Evolutionary conservation across 352 stramenopile species (phyloP), one percentile per base, ranked within the genome.

Genomic region (Pythium sp.): DNA sequence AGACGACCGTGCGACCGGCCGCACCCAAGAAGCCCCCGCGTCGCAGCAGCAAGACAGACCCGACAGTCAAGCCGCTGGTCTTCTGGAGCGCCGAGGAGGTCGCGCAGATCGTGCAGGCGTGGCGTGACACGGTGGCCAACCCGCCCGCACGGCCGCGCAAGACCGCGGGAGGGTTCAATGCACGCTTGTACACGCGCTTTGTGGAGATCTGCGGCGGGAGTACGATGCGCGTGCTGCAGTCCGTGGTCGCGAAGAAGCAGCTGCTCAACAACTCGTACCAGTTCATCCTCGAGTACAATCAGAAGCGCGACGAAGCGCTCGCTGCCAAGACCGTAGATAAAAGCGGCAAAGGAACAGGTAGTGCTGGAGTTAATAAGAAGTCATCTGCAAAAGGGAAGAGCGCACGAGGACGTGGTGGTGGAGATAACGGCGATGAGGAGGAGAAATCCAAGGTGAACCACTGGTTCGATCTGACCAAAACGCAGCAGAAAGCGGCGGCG

Each of bases 71-170:
- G 43, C 64, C 64, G 41, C 55, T 69, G 28, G 15, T 64, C 28
- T 69, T 69, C 32, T 69, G 64, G 64, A 64, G 22, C 5, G n/a
- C 55, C 14, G 64, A 69, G 14, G 64, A 69, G 46, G 57, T 69
- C 41, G 56, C 38, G 30, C 57, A 47, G 24, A 59, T 69, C 28
- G 55, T 69, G 41, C 24, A 57, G 12, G 56, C 64, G 57, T 69
- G 64, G 64, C 43, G 56, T 15, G 38, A 64, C 41, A 59, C 41
- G 28, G 38, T 69, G 18, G 64, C 56, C 20, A 58, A 64, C 41
- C 64, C 64, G 4, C 64, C 64, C 3, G 32, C 41, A 30, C 20
- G 20, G 2, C 28, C 41, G 1, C 64, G 56, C 28, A 51, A 46
- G 30, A 58, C 56, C 20, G 26, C 64, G 9, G 55, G 64, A 1